Conservation (phyloP, 805 yeast genomes). For the Priceomyces melissophilus region DNA sequence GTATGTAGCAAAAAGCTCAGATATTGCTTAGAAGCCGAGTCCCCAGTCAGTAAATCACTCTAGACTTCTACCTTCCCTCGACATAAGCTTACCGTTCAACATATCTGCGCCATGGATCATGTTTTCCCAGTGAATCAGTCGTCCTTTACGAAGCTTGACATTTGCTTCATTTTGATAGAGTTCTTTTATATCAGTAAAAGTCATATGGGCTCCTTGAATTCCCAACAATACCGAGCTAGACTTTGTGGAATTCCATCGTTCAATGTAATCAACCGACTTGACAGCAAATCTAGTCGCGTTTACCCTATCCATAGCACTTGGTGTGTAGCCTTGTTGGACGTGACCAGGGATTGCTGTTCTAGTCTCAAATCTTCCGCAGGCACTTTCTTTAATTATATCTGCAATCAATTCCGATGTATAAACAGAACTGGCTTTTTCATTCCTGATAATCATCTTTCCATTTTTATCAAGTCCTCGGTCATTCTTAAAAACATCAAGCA, state of each 20-base stretch:
- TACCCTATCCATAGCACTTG: slow-evolving; percentile 75
- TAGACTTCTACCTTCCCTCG: slow-evolving; percentile 17
- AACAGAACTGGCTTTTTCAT: slow-evolving; percentile 66
- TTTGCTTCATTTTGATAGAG: slow-evolving; percentile 63
- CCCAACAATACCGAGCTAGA: slow-evolving; percentile 59
- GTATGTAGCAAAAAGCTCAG: background rate
- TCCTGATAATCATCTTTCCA: slow-evolving; percentile 68
- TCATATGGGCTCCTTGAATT: slow-evolving; percentile 61
- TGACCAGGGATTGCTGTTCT: slow-evolving; percentile 84
- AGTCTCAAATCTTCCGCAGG: slow-evolving; percentile 65
- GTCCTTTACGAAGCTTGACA: slow-evolving; percentile 61
- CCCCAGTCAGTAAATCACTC: too few species aligned
- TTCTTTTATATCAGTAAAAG: slow-evolving; percentile 52
- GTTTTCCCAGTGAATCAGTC: slow-evolving; percentile 64
- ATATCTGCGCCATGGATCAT: slow-evolving; percentile 60
- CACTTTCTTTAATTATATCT: slow-evolving; percentile 63
- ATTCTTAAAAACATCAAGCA: slow-evolving; percentile 56
- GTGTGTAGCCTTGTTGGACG: slow-evolving; percentile 80
- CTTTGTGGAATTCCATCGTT: slow-evolving; percentile 27
- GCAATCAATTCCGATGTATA: slow-evolving; percentile 65
- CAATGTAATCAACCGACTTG: slow-evolving; percentile 67
- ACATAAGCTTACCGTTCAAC: slow-evolving; percentile 63
- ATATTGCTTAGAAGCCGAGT: background rate
- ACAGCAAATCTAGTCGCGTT: slow-evolving; percentile 70
- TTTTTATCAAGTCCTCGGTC: slow-evolving; percentile 63